A percentile compares a stretch with the other conserved stretches of the same genome.
Conservation (phyloP, 1,284 basidiomycete genomes). For the Melampsora larici-populina region DNA sequence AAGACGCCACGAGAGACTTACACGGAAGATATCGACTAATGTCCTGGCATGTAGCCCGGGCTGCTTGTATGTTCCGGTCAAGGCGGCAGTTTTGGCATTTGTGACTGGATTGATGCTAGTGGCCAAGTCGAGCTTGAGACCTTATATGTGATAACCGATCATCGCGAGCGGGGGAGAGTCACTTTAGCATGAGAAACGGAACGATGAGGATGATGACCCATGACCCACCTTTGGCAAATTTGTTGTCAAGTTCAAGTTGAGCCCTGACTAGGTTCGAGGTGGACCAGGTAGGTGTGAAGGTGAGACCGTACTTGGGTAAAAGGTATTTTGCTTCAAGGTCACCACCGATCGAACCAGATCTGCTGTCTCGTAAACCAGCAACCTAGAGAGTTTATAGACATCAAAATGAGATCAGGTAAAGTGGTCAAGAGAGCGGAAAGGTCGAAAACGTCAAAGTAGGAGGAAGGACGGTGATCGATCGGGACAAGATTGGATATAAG, state of each 20-base stretch:
- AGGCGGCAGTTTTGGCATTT: slow-evolving; percentile 72
- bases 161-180: neutral
- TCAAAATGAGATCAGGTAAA: slow-evolving; percentile 4
- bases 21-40: slow-evolving; percentile 91
- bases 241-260: slow-evolving; percentile 93
- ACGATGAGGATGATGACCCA: neutral
- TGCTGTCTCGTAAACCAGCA: slow-evolving; percentile 52
- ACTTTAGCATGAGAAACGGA: neutral
- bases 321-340: slow-evolving; percentile 54
- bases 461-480: neutral
- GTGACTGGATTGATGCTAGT: slow-evolving; percentile 80
- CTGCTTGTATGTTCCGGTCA: slow-evolving; percentile 88
- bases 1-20: slow-evolving; percentile 53
- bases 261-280: slow-evolving; percentile 79
- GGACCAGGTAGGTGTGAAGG: slow-evolving; percentile 70
- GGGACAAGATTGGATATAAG: neutral
- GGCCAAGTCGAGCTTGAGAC: slow-evolving; percentile 89
- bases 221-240: slow-evolving; percentile 74
- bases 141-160: slow-evolving; percentile 37
- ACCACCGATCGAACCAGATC: slow-evolving; percentile 52
- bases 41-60: slow-evolving; percentile 91
- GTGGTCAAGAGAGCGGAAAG: neutral
- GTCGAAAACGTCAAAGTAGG: slow-evolving; percentile 15
- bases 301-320: slow-evolving; percentile 53
- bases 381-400: slow-evolving; percentile 20